Conservation (phyloP, 371 early-diverging fungal species). For the Apophysomyces variabilis region DNA sequence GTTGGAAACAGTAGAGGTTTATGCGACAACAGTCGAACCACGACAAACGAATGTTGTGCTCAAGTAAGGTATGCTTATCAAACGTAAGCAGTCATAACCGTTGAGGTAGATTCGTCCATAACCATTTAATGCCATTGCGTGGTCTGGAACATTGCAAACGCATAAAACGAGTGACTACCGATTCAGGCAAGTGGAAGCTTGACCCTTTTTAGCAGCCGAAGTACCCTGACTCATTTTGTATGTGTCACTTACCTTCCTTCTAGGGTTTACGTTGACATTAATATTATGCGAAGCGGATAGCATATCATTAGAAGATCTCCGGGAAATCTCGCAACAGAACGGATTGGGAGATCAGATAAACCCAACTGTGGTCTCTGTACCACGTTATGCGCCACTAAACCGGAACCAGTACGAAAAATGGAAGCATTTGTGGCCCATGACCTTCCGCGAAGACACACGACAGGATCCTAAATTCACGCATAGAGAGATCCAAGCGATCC, state of each 20-base stretch:
- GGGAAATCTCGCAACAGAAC: conserved; percentile 20
- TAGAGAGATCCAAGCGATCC: conserved; percentile 40
- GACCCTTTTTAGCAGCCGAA: not conserved
- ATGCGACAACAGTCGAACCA: conserved; percentile 47
- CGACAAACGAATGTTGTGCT: conserved; percentile 40
- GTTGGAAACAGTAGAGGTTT: conserved; percentile 42
- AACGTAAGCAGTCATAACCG: not conserved
- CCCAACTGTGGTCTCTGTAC: conserved; percentile 37
- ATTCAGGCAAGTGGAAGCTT: conserved; percentile 12
- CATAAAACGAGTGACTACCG: conserved; percentile 34
- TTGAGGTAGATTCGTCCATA: conserved; percentile 45
- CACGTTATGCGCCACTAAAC: conserved; percentile 56
- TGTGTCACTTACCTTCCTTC: not conserved
- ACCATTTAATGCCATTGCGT: conserved; percentile 38
- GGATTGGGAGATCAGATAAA: conserved; percentile 16
- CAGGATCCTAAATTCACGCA: conserved; percentile 53
- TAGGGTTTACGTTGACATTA: conserved; percentile 31
- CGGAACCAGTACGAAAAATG: conserved; percentile 62
- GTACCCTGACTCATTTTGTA: not conserved
- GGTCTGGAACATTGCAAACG: conserved; percentile 51
- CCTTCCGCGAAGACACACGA: conserved; percentile 62
- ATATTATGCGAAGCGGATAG: conserved; percentile 34
- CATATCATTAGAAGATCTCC: conserved; percentile 20
- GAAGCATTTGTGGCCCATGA: conserved; percentile 63
- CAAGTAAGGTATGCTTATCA: conserved; percentile 32